Evolutionary conservation across 2,329 filamentous ascomycete genomes (phyloP).

Genomic region (Nothophaeocryptopus gaeumannii): DNA sequence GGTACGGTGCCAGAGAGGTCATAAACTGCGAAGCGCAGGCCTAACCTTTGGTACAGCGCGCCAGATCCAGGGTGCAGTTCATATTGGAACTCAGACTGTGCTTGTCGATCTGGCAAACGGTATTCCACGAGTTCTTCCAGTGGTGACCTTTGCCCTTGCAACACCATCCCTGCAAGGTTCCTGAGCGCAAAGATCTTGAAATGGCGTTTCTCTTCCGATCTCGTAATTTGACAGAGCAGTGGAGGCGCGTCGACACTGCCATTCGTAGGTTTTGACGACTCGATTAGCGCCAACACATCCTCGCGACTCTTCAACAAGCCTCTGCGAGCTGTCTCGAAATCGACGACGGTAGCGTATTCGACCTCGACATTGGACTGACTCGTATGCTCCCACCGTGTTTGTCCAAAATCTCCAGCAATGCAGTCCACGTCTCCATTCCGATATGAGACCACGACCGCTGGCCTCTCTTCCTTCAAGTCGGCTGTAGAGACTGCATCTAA

Average conservation of each 20-base stretch:
- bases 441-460: slow-evolving; percentile 30
- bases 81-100: slow-evolving; percentile 16
- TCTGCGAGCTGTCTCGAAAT: slow-evolving; percentile 39
- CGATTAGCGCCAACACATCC: slow-evolving; percentile 43
- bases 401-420: slow-evolving; percentile 29
- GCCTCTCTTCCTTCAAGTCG: neutral
- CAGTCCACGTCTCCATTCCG: slow-evolving; percentile 31
- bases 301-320: slow-evolving; percentile 46
- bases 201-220: slow-evolving; percentile 11
- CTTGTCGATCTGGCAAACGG: slow-evolving; percentile 21
- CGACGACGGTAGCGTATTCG: slow-evolving; percentile 29
- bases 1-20: slow-evolving; percentile 63
- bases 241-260: slow-evolving; percentile 1
- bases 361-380: slow-evolving; percentile 18
- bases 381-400: slow-evolving; percentile 27
- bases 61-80: slow-evolving; percentile 57
- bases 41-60: slow-evolving; percentile 58
- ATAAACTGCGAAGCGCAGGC: slow-evolving; percentile 58
- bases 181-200: slow-evolving; percentile 19
- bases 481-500: slow-evolving; percentile 22
- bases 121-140: slow-evolving; percentile 23
- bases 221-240: slow-evolving; percentile 23
- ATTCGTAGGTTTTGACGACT: slow-evolving; percentile 16
- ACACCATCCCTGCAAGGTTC: slow-evolving; percentile 12
- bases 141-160: slow-evolving; percentile 14